Evolutionary conservation across 2,329 filamentous ascomycete species (phyloP), one percentile per base, ranked within the genome.

Genomic region (Chaetomium strumarium): DNA sequence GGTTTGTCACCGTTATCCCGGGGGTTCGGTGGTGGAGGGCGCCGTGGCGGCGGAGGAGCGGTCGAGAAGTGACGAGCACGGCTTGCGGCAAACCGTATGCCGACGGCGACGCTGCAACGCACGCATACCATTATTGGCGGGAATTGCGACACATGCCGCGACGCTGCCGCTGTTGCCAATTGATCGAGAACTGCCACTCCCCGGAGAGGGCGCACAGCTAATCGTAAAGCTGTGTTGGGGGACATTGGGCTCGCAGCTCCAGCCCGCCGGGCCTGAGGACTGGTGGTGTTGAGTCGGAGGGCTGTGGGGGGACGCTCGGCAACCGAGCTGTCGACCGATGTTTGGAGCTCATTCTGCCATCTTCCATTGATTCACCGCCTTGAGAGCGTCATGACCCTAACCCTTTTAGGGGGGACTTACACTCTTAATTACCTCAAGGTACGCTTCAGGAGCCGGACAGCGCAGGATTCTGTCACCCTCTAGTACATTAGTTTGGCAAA

Each of bases 51-150:
- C 9, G 62, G 59, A 19, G 62, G 63, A 14, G 63, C 51, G 31
- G 57, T 64, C 37, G 69, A 70, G 47, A 62, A 69, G 30, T 64
- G 61, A 3, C 64, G 65, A 6, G 61, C 46, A 14, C 56, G 62
- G 20, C 24, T 29, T 36, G 39, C n/a, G 29, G 31, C 24, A 29
- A 56, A 20, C 42, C 52, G 52, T 43, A 57, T 55, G 24, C 41
- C 19, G 29, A 47, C 42, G 33, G 36, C 33, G 30, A 53, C 34
- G 51, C 51, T 60, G 53, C 62, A 69, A 43, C 57, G 63, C 30
- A 64, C 61, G 37, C 65, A 68, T 63, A 62, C 2, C 7, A 8
- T 8, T 8, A n/a, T 59, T 33, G 64, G 55, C 19, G 51, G 24
- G 34, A 43, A 37, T 14, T 42, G 29, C 8, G 42, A 24, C n/a